phyloP scores from a whole-genome alignment of 176 grass and related monocot species.

The Oryza glumipatula region DNA sequence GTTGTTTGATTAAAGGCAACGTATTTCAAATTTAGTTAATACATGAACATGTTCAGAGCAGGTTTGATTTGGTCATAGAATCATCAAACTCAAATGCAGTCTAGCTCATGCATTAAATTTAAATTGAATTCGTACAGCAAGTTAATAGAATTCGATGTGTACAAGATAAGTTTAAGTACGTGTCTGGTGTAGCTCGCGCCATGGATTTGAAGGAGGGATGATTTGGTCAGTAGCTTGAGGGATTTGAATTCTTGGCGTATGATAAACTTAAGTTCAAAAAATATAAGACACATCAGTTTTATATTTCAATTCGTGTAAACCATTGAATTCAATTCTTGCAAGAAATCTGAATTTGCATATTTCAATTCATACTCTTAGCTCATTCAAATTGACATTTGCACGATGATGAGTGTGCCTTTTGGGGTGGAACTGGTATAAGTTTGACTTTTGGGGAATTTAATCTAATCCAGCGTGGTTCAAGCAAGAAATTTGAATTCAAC shows the following conservation, averaged over 20 bases:
- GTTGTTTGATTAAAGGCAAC: not conserved
- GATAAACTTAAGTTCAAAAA: too few relatives aligned
- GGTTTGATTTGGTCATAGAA: not conserved
- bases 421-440: not conserved
- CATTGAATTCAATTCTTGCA: not conserved
- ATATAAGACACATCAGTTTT: not conserved
- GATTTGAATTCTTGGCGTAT: not conserved
- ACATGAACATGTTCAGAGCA: not conserved
- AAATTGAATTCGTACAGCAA: not conserved
- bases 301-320: not conserved
- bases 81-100: not conserved
- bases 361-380: not conserved
- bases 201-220: not conserved
- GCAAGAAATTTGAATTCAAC: constrained; percentile 13
- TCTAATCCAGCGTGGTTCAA: not conserved
- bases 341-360: not conserved
- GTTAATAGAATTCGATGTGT: not conserved
- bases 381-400: not conserved
- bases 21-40: not conserved
- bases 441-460: not conserved
- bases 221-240: not conserved
- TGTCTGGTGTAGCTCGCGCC: too few relatives aligned
- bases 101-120: not conserved
- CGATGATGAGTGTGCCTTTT: too few relatives aligned
- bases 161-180: not conserved